Percentiles rank a stretch among this genome's conserved stretches.
These are phyloP conservation scores for Echium plantagineum DNA, from an alignment of 257 asterid genomes.

Conservation along the genomic window DNA sequence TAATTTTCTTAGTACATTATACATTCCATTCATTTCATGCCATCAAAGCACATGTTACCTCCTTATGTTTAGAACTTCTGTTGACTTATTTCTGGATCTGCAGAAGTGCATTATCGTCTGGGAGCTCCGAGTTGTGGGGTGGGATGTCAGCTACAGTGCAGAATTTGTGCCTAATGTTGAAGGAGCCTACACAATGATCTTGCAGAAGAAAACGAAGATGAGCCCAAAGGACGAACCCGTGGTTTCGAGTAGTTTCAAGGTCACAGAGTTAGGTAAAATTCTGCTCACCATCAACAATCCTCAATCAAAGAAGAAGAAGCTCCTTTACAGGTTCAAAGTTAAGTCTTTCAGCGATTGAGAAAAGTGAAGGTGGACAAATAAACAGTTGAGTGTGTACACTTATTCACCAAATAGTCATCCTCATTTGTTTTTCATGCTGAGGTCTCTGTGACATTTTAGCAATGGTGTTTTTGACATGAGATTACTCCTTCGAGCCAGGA, in stretches of 20 bases:
- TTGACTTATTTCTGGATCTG: not conserved
- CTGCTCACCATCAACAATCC: conserved; percentile 23
- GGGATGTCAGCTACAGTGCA: conserved; percentile 31
- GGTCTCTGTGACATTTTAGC: no score
- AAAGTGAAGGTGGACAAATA: not conserved
- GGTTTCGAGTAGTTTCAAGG: conserved; percentile 11
- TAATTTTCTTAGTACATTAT: not conserved
- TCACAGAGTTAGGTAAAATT: conserved; percentile 21
- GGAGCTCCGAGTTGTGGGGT: conserved; percentile 21
- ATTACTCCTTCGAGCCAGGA: no score
- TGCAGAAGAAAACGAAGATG: conserved; percentile 23
- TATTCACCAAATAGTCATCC: no score
- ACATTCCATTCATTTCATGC: not conserved
- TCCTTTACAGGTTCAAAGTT: conserved; percentile 29
- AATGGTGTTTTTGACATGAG: no score
- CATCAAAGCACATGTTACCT: not conserved
- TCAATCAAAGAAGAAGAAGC: conserved; percentile 31
- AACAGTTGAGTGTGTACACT: no score
- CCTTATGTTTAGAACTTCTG: not conserved
- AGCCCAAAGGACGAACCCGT: conserved; percentile 18
- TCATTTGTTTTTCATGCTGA: no score
- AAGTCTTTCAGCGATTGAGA: not conserved
- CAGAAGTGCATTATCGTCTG: conserved; percentile 2
- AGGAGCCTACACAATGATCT: conserved; percentile 22
- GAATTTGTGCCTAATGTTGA: conserved; percentile 25